Evolutionary conservation across 2,329 filamentous ascomycete species (phyloP).

Genomic region (Colletotrichum sp.): DNA sequence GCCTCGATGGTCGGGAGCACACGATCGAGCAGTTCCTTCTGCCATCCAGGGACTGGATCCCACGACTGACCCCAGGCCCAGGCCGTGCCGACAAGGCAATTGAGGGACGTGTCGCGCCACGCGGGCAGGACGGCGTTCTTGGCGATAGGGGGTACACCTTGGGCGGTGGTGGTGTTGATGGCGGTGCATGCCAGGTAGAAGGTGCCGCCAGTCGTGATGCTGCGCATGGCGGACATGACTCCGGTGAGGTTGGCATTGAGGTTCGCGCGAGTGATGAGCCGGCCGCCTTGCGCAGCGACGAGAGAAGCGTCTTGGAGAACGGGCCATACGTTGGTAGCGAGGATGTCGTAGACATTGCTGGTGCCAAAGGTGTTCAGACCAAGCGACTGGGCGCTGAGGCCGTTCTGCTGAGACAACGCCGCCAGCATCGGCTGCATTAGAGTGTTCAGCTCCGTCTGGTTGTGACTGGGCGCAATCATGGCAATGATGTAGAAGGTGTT

Average conservation of each 20-base stretch:
- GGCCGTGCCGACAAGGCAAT: slow-evolving; percentile 28
- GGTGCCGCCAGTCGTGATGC: background rate
- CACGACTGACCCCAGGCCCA: background rate
- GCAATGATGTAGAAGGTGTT: background rate
- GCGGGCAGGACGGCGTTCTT: slow-evolving; percentile 45
- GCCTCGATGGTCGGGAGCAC: slow-evolving; percentile 32
- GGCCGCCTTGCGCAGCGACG: background rate
- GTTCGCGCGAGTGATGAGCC: background rate
- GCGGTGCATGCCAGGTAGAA: slow-evolving; percentile 6
- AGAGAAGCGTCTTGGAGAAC: background rate
- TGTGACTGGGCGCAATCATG: background rate
- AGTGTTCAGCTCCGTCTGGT: background rate
- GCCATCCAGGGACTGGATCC: background rate
- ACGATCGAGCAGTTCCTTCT: slow-evolving; percentile 28
- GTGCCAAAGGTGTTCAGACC: background rate
- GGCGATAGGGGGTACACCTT: slow-evolving; percentile 9
- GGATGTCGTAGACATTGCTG: background rate
- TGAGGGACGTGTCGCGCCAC: slow-evolving; percentile 45
- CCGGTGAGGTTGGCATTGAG: background rate
- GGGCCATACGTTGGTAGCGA: background rate
- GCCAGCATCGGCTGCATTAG: background rate
- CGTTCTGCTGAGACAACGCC: background rate
- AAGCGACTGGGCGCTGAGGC: background rate
- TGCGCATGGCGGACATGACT: background rate
- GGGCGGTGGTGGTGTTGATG: slow-evolving; percentile 29